phyloP scores from a whole-genome alignment of 2,329 filamentous ascomycete species.

The Fulvia fulva region DNA sequence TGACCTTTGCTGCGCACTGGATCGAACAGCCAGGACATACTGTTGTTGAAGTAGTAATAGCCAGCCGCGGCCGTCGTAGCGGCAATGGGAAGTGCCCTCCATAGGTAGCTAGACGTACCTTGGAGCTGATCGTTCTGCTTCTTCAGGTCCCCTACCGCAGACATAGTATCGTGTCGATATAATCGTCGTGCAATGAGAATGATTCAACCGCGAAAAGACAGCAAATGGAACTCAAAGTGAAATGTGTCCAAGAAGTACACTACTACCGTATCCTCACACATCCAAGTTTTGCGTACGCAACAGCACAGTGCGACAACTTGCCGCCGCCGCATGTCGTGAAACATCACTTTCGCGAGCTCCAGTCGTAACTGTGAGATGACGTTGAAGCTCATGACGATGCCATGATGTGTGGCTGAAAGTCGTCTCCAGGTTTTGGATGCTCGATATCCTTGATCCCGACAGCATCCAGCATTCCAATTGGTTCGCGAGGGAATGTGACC shows the following conservation, averaged over 20 bases:
- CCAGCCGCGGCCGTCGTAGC: slow-evolving; percentile 7
- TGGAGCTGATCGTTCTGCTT: slow-evolving; percentile 40
- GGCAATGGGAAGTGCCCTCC: slow-evolving; percentile 3
- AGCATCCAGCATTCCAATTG: neutral
- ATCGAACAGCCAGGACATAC: slow-evolving; percentile 8
- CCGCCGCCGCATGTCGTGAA: neutral
- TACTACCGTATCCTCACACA: neutral
- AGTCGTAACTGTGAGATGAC: neutral
- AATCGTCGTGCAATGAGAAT: neutral
- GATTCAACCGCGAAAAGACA: neutral
- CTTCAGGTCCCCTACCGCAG: slow-evolving; percentile 36
- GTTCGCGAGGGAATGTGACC: neutral
- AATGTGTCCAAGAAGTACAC: neutral
- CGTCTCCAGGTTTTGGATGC: neutral
- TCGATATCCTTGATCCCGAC: neutral
- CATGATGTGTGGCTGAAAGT: neutral
- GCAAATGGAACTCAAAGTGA: neutral
- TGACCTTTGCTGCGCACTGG: neutral
- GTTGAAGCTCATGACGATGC: neutral
- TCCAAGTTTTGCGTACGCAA: neutral
- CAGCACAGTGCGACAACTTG: neutral
- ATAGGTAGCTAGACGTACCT: slow-evolving; percentile 29
- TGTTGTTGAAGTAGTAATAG: slow-evolving; percentile 7
- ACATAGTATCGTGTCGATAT: neutral
- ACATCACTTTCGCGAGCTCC: neutral